Conservation (phyloP, 2,329 filamentous ascomycete species). For the Penicillium vulpinum region DNA sequence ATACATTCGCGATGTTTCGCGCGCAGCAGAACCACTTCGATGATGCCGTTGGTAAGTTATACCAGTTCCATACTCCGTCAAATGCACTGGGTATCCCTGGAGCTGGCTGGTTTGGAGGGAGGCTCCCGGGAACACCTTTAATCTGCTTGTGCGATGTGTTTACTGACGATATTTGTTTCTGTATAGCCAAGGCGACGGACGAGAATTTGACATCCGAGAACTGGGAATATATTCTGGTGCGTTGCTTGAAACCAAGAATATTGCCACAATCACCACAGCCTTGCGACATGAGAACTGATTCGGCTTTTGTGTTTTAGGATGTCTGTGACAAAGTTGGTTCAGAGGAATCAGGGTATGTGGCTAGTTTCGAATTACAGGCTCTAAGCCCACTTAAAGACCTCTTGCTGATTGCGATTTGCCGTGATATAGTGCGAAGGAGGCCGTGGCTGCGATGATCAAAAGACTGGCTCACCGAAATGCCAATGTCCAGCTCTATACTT, state of each 20-base stretch:
- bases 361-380: neutral
- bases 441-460: slow-evolving; percentile 86
- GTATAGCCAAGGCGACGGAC: slow-evolving; percentile 79
- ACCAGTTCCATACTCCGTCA: neutral
- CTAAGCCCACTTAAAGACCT: neutral
- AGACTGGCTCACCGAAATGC: slow-evolving; percentile 89
- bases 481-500: slow-evolving; percentile 92
- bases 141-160: neutral
- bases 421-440: slow-evolving; percentile 67
- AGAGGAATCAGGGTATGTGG: slow-evolving; percentile 50
- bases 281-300: slow-evolving; percentile 8
- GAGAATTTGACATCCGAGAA: slow-evolving; percentile 92
- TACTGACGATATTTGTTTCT: slow-evolving; percentile 29
- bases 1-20: slow-evolving; percentile 53
- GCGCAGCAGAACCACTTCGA: slow-evolving; percentile 68
- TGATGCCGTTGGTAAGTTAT: slow-evolving; percentile 64
- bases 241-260: slow-evolving; percentile 14
- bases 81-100: neutral
- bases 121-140: neutral
- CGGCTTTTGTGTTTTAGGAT: slow-evolving; percentile 44
- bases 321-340: slow-evolving; percentile 60
- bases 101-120: neutral
- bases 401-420: slow-evolving; percentile 15
- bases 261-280: neutral
- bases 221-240: slow-evolving; percentile 68